Evolutionary conservation across 2,329 filamentous ascomycete species (phyloP).

Genomic region (Clarireedia paspali): DNA sequence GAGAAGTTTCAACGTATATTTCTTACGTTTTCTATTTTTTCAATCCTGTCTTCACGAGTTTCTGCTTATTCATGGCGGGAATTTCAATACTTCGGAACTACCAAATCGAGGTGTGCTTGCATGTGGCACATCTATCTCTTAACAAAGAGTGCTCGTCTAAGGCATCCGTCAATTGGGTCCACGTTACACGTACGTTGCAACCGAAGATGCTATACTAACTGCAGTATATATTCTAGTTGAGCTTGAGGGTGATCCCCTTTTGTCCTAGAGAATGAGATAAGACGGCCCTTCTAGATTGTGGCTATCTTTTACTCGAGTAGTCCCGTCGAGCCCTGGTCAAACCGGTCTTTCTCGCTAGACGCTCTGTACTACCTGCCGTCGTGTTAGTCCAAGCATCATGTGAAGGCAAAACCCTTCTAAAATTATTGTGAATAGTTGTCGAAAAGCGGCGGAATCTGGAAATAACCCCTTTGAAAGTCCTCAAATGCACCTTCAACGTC

Average conservation of each 20-base stretch:
- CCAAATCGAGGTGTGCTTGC: not conserved
- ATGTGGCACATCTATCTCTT: constrained; percentile 3
- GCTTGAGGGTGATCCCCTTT: not conserved
- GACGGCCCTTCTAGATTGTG: not conserved
- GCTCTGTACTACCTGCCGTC: constrained; percentile 1
- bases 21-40: constrained; percentile 1
- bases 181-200: not conserved
- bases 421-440: constrained; percentile 9
- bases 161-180: constrained; percentile 1
- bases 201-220: too few relatives aligned
- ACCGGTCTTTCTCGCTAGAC: not conserved
- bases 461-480: constrained; percentile 3
- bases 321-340: not conserved
- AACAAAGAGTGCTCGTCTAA: not conserved
- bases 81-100: constrained; percentile 10
- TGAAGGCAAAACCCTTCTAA: constrained; percentile 6
- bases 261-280: constrained; percentile 6
- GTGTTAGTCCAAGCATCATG: constrained; percentile 8
- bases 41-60: constrained; percentile 1
- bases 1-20: constrained; percentile 2
- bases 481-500: constrained; percentile 4
- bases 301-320: not conserved
- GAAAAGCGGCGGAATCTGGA: constrained; percentile 5
- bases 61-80: not conserved
- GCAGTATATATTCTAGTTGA: not conserved